Conservation (phyloP, 1,284 basidiomycete genomes). For the Sparassis latifolia region DNA sequence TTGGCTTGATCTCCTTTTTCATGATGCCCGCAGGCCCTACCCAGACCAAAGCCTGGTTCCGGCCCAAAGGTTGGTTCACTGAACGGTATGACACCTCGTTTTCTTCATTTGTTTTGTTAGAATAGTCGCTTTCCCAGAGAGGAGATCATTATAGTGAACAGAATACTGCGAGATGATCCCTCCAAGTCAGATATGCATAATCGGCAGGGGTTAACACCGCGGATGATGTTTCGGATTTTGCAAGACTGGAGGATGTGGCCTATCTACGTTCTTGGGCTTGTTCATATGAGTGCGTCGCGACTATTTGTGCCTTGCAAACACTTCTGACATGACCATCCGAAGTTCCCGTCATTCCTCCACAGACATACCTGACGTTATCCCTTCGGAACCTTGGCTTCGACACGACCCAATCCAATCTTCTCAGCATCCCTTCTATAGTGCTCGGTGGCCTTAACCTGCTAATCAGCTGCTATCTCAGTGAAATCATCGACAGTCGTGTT, state of each 20-base stretch:
- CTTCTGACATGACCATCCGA: slow-evolving; percentile 7
- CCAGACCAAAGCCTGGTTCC: slow-evolving; percentile 60
- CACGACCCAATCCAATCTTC: slow-evolving; percentile 55
- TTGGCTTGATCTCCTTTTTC: slow-evolving; percentile 60
- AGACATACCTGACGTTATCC: slow-evolving; percentile 55
- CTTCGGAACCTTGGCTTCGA: slow-evolving; percentile 56
- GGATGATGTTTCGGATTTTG: slow-evolving; percentile 48
- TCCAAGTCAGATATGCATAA: slow-evolving; percentile 77
- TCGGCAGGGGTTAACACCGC: slow-evolving; percentile 53
- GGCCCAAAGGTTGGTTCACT: slow-evolving; percentile 69
- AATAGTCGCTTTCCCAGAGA: slow-evolving; percentile 16
- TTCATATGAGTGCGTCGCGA: slow-evolving; percentile 25
- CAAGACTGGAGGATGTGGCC: slow-evolving; percentile 70
- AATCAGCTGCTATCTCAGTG: slow-evolving; percentile 44
- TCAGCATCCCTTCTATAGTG: slow-evolving; percentile 47
- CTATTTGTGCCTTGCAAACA: too few relatives aligned
- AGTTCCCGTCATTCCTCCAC: slow-evolving; percentile 45
- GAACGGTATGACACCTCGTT: slow-evolving; percentile 22
- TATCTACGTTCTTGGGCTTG: slow-evolving; percentile 48
- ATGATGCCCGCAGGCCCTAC: slow-evolving; percentile 66
- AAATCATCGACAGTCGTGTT: slow-evolving; percentile 50
- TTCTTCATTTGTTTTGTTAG: too few relatives aligned
- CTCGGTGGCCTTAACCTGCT: slow-evolving; percentile 34
- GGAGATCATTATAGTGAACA: slow-evolving; percentile 39
- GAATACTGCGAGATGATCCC: slow-evolving; percentile 68